Conservation (phyloP, 75 land plant species). For the Gnetum montanum region DNA sequence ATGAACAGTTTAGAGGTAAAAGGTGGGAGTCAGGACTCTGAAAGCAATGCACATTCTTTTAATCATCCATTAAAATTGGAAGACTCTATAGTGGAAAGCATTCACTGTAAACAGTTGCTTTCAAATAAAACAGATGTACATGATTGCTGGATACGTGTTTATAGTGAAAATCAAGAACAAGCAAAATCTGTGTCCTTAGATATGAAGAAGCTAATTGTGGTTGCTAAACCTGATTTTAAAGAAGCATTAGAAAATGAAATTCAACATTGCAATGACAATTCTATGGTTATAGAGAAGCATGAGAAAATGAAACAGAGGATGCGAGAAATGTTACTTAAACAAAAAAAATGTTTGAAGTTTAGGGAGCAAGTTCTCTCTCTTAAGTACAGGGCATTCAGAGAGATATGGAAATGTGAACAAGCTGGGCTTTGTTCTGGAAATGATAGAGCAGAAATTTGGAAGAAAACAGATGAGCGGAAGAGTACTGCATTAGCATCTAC, state of each 20-base stretch:
- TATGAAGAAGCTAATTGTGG: slow-evolving; percentile 13
- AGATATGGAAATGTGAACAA: slow-evolving; percentile 25
- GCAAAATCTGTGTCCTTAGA: background rate
- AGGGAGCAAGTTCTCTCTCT: slow-evolving; percentile 21
- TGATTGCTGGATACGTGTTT: slow-evolving; percentile 2
- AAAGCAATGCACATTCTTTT: too few relatives aligned
- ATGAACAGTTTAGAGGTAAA: too few relatives aligned
- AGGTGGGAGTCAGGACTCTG: too few relatives aligned
- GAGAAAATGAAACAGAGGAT: slow-evolving; percentile 10
- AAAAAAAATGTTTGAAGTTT: slow-evolving; percentile 10
- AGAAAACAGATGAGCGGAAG: slow-evolving; percentile 11
- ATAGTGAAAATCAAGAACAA: background rate
- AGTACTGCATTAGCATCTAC: slow-evolving; percentile 13
- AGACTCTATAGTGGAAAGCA: too few relatives aligned
- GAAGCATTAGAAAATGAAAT: too few relatives aligned
- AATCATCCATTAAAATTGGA: too few relatives aligned
- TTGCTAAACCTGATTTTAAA: slow-evolving; percentile 2
- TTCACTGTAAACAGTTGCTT: background rate
- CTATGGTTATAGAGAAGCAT: slow-evolving; percentile 19
- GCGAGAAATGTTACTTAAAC: slow-evolving; percentile 12
- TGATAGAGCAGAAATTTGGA: slow-evolving; percentile 11
- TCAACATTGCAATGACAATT: too few relatives aligned
- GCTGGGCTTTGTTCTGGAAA: slow-evolving; percentile 8
- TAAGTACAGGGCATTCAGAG: slow-evolving; percentile 27
- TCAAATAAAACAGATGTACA: background rate